Conservation (phyloP, 2,329 filamentous ascomycete genomes). For the Aspergillus intermedius region DNA sequence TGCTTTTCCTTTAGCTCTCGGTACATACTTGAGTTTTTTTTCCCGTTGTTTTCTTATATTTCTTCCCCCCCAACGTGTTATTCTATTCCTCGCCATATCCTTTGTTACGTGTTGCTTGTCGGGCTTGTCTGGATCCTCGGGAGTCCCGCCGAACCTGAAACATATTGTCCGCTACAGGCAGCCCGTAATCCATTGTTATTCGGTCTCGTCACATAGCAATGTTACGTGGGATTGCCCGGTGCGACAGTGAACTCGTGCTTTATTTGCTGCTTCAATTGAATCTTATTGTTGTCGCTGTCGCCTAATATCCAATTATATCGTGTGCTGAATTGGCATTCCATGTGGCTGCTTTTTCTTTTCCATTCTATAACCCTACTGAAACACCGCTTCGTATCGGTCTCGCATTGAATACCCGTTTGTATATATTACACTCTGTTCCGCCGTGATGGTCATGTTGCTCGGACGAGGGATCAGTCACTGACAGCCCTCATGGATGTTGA, state of each 20-base stretch:
- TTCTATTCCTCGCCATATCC: too few species aligned
- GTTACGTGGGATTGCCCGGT: neutral
- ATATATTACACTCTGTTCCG: neutral
- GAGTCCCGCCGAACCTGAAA: too few species aligned
- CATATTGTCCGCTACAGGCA: too few species aligned
- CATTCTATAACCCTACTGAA: neutral
- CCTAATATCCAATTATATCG: neutral
- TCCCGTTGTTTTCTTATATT: too few species aligned
- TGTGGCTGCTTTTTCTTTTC: neutral
- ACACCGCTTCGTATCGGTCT: neutral
- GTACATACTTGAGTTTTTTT: too few species aligned
- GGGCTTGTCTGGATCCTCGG: too few species aligned
- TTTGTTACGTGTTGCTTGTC: too few species aligned
- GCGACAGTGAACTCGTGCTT: neutral
- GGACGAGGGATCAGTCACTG: neutral
- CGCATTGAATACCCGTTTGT: neutral
- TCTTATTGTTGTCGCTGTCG: neutral
- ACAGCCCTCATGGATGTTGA: neutral
- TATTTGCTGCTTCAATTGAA: neutral
- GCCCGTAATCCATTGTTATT: too few species aligned
- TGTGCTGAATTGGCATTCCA: neutral
- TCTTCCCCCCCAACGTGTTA: too few species aligned
- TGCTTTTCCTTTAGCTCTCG: too few species aligned
- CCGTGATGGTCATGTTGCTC: neutral
- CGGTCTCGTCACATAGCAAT: too few species aligned